These are phyloP conservation scores for Tetrapyrgos nigripes DNA, from an alignment of 1,284 basidiomycete genomes.

Conservation along the genomic window DNA sequence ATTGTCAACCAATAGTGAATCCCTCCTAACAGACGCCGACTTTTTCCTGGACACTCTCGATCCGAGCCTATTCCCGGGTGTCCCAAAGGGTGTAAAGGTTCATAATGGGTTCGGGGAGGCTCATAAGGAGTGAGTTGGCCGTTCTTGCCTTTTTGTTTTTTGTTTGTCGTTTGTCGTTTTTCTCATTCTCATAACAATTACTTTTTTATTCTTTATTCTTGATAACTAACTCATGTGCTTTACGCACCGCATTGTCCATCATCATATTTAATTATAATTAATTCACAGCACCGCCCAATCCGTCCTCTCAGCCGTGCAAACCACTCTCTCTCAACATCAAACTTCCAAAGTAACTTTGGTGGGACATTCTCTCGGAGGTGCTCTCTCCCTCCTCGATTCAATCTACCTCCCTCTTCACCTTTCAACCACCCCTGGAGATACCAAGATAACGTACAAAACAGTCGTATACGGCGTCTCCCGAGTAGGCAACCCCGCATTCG, in stretches of 20 bases:
- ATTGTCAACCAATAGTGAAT: constrained; percentile 39
- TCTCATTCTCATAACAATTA: neutral
- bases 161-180: neutral
- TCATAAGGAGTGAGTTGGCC: constrained; percentile 41
- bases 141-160: too few relatives aligned
- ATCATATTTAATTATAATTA: too few relatives aligned
- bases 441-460: neutral
- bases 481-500: constrained; percentile 62
- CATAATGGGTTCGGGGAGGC: constrained; percentile 48
- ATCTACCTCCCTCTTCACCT: neutral
- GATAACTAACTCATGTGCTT: neutral
- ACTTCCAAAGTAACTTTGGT: neutral
- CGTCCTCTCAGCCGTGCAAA: too few relatives aligned
- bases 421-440: too few relatives aligned
- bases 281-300: too few relatives aligned
- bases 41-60: constrained; percentile 36
- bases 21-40: constrained; percentile 46
- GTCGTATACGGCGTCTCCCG: neutral
- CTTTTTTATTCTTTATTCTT: too few relatives aligned
- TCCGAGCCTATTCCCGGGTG: constrained; percentile 49
- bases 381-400: neutral
- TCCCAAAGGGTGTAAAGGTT: constrained; percentile 41
- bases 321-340: neutral
- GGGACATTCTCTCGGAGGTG: neutral
- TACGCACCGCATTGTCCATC: too few relatives aligned